Base-by-base conservation (phyloP, 306 rosid species). In the Cucurbita maxima region DNA sequence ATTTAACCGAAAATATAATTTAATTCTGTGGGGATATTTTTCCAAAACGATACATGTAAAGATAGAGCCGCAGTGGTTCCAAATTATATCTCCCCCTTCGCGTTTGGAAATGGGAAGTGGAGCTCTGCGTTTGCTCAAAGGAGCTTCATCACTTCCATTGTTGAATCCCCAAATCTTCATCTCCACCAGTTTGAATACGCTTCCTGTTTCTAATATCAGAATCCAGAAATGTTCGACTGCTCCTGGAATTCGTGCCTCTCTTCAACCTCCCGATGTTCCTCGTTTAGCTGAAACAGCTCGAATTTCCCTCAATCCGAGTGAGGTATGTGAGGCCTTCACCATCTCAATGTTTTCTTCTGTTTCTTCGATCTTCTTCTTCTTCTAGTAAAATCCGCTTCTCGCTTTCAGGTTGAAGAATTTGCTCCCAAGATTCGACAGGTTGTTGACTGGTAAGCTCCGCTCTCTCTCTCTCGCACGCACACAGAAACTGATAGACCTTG, bases 221-320 rank as follows among this genome's bases (percentile, higher is more conserved):
- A 57, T 72, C 13, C 80, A 78, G 52, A 78, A 68, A 6, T 82
- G 66, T 69, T 82, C 83, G 1, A 79, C 83, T 5, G 56, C 83
- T 22, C 69, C 71, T 13, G 16, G 30, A 40, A 61, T 51, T 68
- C 41, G 51, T 3, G 82, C 84, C 45, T 83, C 96, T 67, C 88
- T 86, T 83, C 83, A 82, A 51, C 80, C 97, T 73, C 91, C 90
- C 9, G 90, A 91, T 75, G 81, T 89, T 54, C 55, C 84, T 25
- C 85, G 80, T 81, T 85, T 91, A 83, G 93, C 93, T 18, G 83
- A 89, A 84, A 87, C 87, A 4, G 97, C 97, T 81, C 89, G 88
- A 79, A 86, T 89, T 51, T 82, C 91, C 57, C 88, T 89, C 72
- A 79, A 91, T 59, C 77, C 89, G 51, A 68, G 57, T 58, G 89